Evolutionary conservation across 257 asterid genomes (phyloP), one percentile per base, ranked within the genome.

Genomic region (Perilla frutescens): DNA sequence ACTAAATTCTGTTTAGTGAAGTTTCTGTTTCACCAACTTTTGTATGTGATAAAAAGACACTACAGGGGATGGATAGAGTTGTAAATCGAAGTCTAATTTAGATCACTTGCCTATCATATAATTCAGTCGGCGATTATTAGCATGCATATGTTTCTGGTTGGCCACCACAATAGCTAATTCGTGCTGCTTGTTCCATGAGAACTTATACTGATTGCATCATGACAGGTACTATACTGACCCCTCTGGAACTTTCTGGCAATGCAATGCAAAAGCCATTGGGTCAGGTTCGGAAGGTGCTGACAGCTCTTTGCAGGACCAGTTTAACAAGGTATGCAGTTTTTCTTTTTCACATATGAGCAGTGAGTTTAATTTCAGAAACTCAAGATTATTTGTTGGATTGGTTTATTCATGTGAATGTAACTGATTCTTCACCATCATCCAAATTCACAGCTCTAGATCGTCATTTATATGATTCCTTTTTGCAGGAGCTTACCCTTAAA

Each of bases 221-320:
- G 55, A 13, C 85, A 90, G 97, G 72, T 91, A 87, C 80, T 84
- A 87, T 45, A 91, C 95, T 10, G 96, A 91, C 82, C 95, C 95
- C 29, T 87, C 95, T 8, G 97, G 96, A 51, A 91, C 97, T 67
- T 91, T 91, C 84, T 91, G 97, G 96, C 97, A 91, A 79, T 89
- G 96, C 86, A 89, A 86, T 72, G 96, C 95, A 41, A 91, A 91
- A 77, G 97, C 96, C 76, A 91, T 91, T 50, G 97, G 96, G 4
- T 91, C 97, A 41, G 96, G 95, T 65, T 91, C 97, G 7, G 97
- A 91, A 91, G 97, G 97, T 58, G 96, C 97, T 79, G 97, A 91
- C 82, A 89, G 96, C 87, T 87, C 97, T 62, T 62, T 91, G 86
- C 97, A 89, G 81, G 97, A 91, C 90, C 97, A 91, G 80, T 91